A percentile compares a stretch with the other conserved stretches of the same genome.
These are phyloP conservation scores for Suhomyces terraborum DNA, from an alignment of 1,139 yeast species.

Conservation along the genomic window DNA sequence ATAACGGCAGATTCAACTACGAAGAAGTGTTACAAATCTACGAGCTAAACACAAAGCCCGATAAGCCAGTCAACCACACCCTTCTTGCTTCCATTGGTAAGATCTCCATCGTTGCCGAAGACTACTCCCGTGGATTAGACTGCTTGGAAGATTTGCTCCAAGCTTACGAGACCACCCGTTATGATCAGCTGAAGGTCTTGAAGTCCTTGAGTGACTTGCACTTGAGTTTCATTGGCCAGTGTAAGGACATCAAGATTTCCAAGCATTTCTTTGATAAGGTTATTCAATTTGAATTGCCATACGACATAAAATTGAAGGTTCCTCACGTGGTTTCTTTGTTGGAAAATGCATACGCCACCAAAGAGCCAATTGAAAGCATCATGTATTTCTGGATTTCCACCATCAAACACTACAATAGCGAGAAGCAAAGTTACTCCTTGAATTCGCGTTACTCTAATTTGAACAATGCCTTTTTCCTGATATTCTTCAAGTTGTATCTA, in stretches of 20 bases:
- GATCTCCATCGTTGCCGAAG: constrained; percentile 43
- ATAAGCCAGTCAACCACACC: constrained; percentile 24
- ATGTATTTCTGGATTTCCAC: constrained; percentile 67
- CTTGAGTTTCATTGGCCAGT: constrained; percentile 77
- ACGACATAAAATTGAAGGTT: constrained; percentile 69
- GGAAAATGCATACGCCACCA: constrained; percentile 59
- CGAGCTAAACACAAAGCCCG: constrained; percentile 35
- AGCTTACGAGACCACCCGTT: constrained; percentile 24
- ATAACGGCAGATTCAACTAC: constrained; percentile 60
- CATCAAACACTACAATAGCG: constrained; percentile 53
- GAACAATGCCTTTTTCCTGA: constrained; percentile 67
- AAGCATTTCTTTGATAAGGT: constrained; percentile 75
- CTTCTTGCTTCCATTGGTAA: constrained; percentile 43
- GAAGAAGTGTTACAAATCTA: constrained; percentile 50
- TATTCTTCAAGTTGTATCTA: constrained; percentile 65
- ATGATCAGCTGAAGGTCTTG: constrained; percentile 22
- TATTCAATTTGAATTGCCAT: constrained; percentile 66
- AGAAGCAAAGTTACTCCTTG: constrained; percentile 28
- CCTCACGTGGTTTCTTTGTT: constrained; percentile 72
- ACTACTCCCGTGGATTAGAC: constrained; percentile 44
- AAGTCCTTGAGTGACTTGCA: constrained; percentile 59
- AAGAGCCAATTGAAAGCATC: constrained; percentile 60
- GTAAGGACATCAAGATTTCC: constrained; percentile 73
- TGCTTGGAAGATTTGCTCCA: constrained; percentile 41
- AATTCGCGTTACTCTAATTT: constrained; percentile 67